phyloP scores from a whole-genome alignment of 495 filamentous ascomycete genomes.

The Aspergillus cristatus region DNA sequence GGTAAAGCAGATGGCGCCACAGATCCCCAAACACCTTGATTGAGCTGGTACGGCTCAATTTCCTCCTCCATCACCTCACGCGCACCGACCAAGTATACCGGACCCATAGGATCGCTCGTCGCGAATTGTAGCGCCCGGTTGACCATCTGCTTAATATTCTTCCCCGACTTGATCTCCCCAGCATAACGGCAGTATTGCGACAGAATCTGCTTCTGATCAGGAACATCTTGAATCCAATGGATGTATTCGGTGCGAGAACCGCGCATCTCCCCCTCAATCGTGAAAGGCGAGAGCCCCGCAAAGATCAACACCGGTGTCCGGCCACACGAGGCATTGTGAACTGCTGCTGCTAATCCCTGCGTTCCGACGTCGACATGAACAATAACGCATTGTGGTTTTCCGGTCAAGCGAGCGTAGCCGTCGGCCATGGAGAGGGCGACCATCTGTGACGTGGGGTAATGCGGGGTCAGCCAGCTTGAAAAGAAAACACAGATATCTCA shows the following conservation, averaged over 20 bases:
- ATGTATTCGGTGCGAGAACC: conserved; percentile 91
- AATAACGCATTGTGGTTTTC: conserved; percentile 82
- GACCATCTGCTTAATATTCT: conserved; percentile 94
- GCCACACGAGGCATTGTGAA: conserved; percentile 84
- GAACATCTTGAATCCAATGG: conserved; percentile 96
- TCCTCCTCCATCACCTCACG: conserved; percentile 92
- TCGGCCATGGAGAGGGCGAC: conserved; percentile 96
- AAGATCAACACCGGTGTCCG: conserved; percentile 85
- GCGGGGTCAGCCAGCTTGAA: conserved; percentile 6
- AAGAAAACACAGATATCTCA: background rate
- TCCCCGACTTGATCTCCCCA: conserved; percentile 81
- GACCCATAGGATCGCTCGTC: conserved; percentile 68
- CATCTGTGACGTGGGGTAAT: conserved; percentile 60
- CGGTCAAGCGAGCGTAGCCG: conserved; percentile 81
- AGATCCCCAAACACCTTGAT: conserved; percentile 65
- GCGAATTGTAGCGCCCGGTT: conserved; percentile 86
- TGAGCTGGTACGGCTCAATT: conserved; percentile 66
- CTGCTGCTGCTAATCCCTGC: conserved; percentile 80
- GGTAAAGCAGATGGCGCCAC: conserved; percentile 71
- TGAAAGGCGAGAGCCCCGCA: conserved; percentile 82
- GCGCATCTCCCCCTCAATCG: conserved; percentile 81
- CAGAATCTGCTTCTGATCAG: conserved; percentile 87
- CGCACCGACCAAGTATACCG: conserved; percentile 76
- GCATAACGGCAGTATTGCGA: conserved; percentile 91
- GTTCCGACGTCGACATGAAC: conserved; percentile 96